Evolutionary conservation across 768 basidiomycete genomes (phyloP).

Genomic region (Sistotremastrum niveocremeum): DNA sequence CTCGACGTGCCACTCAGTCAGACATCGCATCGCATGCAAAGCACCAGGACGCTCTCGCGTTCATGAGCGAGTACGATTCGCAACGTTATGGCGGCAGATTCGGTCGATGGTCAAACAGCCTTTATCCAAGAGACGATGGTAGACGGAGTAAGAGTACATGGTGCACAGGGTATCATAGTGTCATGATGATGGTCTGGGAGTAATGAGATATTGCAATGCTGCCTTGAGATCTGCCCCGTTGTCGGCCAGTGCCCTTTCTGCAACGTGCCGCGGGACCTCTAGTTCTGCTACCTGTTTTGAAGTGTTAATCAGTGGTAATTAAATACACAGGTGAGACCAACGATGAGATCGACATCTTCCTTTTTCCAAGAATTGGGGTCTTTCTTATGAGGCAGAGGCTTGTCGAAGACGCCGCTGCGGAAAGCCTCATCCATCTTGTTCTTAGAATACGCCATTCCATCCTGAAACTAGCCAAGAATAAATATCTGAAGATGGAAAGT

Average conservation of each 20-base stretch:
- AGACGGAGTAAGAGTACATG: no score
- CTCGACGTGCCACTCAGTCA: no score
- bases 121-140: no score
- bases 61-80: no score
- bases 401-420: conserved; percentile 42
- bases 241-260: conserved; percentile 43
- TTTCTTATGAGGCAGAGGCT: conserved; percentile 31
- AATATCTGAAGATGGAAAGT: neutral
- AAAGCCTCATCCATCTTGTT: conserved; percentile 53
- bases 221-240: conserved; percentile 39
- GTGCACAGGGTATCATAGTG: neutral
- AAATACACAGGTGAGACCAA: conserved; percentile 17
- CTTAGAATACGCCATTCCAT: conserved; percentile 57
- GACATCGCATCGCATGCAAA: no score
- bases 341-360: conserved; percentile 55
- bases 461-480: conserved; percentile 32
- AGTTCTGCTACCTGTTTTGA: conserved; percentile 42
- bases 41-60: no score
- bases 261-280: conserved; percentile 43
- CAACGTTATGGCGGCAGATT: no score
- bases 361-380: conserved; percentile 28
- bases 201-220: conserved; percentile 21
- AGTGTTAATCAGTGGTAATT: no score
- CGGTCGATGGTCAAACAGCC: no score
- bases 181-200: neutral